Base-by-base conservation (phyloP, 129 eudicot genomes). In the Ambrosia trifida region DNA sequence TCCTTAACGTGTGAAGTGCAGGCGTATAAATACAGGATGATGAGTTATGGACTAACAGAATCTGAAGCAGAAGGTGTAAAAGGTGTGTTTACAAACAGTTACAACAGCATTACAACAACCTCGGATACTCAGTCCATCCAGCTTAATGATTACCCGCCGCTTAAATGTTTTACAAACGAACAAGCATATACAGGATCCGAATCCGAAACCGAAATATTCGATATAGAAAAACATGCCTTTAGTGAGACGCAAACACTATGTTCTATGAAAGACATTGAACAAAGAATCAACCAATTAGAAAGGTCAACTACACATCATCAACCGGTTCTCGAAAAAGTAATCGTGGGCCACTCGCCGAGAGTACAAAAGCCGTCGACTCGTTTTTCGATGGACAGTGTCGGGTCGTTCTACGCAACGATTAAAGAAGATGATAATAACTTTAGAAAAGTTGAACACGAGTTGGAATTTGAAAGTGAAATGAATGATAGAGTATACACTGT, bases 21-120 rank as follows among this genome's bases (percentile, higher is more conserved):
- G 58, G 88, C 90, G 7, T 91, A 88, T 74, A 91, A 88, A 49
- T 88, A 84, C 70, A 73, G 93, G 70, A 80, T 91, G 93, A 82
- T 88, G 97, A 88, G 97, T 67, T 91, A 78, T 59, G 97, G 96
- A 28, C 77, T 88, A 17, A 80, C 91, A 0, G 97, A 88, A 75
- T 72, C 81, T 3, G 97, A 88, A 78, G 87, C 81, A 9, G 96
- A 91, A 10, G 96, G 96, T 16, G 76, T 74, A 61, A 73, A 76
- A 35, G 54, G 71, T 32, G 72, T 68, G 10, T 68, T 80, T 49
- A 78, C 82, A 69, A 57, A 79, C 9, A 76, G 72, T 72, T 73
- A 79, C 20, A 88, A 80, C 32, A 88, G 86, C 79, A 59, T 65
- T 32, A 57, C 13, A 24, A 76, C 65, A 35, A 69, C 71, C 44